phyloP scores from a whole-genome alignment of 257 asterid genomes.

The Gentiana dahurica region DNA sequence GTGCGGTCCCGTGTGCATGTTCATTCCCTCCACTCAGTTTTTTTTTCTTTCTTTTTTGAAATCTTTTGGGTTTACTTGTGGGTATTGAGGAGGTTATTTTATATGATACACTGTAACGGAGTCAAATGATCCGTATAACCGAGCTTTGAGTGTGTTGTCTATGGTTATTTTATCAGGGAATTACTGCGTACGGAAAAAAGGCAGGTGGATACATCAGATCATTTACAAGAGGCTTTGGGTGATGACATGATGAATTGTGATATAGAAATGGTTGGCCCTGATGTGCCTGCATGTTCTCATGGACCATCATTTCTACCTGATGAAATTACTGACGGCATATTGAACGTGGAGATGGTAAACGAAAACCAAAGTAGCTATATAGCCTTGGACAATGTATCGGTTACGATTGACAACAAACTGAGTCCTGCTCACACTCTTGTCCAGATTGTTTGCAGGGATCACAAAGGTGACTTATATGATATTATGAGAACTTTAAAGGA shows the following conservation, averaged over 20 bases:
- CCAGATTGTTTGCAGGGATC: slow-evolving; percentile 75
- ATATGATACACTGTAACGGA: too few relatives aligned
- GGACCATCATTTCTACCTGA: slow-evolving; percentile 57
- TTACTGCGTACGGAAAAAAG: slow-evolving; percentile 55
- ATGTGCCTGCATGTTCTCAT: slow-evolving; percentile 52
- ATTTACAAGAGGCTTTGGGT: slow-evolving; percentile 47
- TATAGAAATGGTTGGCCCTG: slow-evolving; percentile 62
- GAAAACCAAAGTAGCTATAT: slow-evolving; percentile 25
- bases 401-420: slow-evolving; percentile 55
- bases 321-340: slow-evolving; percentile 45
- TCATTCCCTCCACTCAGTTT: background rate
- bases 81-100: too few relatives aligned
- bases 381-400: slow-evolving; percentile 38
- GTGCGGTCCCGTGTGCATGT: slow-evolving; percentile 19
- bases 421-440: slow-evolving; percentile 82
- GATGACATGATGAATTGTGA: slow-evolving; percentile 52
- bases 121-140: too few relatives aligned
- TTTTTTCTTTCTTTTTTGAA: background rate
- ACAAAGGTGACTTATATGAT: slow-evolving; percentile 77
- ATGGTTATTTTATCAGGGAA: slow-evolving; percentile 37
- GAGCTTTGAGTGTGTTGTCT: background rate
- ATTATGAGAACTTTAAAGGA: slow-evolving; percentile 88
- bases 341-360: slow-evolving; percentile 27
- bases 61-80: background rate
- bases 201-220: slow-evolving; percentile 49